Evolutionary conservation across 352 stramenopile species (phyloP).

Genomic region (Pythium rhizo-oryzae): DNA sequence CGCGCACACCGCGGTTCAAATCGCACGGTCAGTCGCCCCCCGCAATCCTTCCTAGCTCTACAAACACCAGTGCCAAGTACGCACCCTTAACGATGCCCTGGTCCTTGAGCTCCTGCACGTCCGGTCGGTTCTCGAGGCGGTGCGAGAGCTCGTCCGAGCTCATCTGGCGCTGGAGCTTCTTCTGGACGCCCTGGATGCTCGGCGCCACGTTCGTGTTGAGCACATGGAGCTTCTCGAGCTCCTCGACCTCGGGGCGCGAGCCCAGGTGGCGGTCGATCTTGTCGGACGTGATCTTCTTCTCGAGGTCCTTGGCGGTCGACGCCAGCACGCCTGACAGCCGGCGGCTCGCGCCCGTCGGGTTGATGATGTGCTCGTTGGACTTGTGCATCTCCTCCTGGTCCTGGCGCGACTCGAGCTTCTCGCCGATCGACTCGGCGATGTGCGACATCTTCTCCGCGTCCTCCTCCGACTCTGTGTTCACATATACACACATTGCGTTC

Average conservation of each 20-base stretch:
- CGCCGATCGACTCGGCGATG: constrained; percentile 42
- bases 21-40: background rate
- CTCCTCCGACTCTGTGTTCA: constrained; percentile 35
- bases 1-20: background rate
- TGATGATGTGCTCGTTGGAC: constrained; percentile 54
- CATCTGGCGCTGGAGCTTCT: constrained; percentile 75
- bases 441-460: constrained; percentile 45
- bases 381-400: constrained; percentile 56
- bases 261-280: constrained; percentile 75
- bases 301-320: constrained; percentile 47
- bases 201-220: constrained; percentile 57
- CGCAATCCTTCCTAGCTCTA: background rate
- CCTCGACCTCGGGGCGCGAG: constrained; percentile 47
- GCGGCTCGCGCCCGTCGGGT: constrained; percentile 43
- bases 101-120: constrained; percentile 76
- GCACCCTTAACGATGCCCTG: constrained; percentile 65
- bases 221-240: constrained; percentile 53
- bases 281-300: constrained; percentile 56
- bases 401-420: constrained; percentile 50
- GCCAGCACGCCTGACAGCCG: constrained; percentile 43
- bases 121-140: constrained; percentile 63
- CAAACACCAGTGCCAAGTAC: background rate
- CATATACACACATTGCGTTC: background rate
- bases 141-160: constrained; percentile 75
- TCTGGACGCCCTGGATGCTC: constrained; percentile 69